phyloP scores from a whole-genome alignment of 225 moss, liverwort and hornwort species.

The Marchantia paleacea region DNA sequence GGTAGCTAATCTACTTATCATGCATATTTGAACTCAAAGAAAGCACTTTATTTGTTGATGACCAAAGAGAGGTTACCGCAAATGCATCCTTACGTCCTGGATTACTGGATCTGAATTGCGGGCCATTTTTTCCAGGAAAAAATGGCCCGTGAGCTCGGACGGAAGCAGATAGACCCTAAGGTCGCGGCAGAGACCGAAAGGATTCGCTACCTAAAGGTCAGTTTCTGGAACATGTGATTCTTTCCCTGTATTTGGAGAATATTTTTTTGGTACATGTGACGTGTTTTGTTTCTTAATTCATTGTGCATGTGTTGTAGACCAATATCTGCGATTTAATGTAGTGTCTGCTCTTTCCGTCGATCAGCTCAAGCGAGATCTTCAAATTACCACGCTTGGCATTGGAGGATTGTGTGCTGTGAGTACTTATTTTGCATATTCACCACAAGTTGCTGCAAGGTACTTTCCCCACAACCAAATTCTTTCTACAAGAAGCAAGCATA shows the following conservation, averaged over 20 bases:
- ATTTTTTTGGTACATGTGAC: too few species aligned
- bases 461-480: too few species aligned
- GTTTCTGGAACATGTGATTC: background rate
- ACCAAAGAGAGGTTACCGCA: background rate
- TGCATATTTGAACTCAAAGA: background rate
- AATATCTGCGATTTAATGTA: background rate
- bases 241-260: too few species aligned
- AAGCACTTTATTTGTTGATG: background rate
- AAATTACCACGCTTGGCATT: constrained; percentile 58
- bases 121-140: constrained; percentile 23
- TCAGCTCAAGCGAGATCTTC: constrained; percentile 79
- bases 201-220: constrained; percentile 33
- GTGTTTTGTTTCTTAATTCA: background rate
- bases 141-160: constrained; percentile 33
- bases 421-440: constrained; percentile 60
- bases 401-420: constrained; percentile 57
- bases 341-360: constrained; percentile 17
- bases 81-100: background rate
- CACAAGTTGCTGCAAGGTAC: constrained; percentile 78
- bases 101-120: background rate
- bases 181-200: constrained; percentile 34
- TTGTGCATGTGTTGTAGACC: background rate
- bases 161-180: constrained; percentile 26
- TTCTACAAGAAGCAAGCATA: too few species aligned
- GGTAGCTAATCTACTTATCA: constrained; percentile 27